Evolutionary conservation across 371 early-diverging fungal genomes (phyloP), one percentile per base, ranked within the genome.

Genomic region (Synchytrium microbalum): DNA sequence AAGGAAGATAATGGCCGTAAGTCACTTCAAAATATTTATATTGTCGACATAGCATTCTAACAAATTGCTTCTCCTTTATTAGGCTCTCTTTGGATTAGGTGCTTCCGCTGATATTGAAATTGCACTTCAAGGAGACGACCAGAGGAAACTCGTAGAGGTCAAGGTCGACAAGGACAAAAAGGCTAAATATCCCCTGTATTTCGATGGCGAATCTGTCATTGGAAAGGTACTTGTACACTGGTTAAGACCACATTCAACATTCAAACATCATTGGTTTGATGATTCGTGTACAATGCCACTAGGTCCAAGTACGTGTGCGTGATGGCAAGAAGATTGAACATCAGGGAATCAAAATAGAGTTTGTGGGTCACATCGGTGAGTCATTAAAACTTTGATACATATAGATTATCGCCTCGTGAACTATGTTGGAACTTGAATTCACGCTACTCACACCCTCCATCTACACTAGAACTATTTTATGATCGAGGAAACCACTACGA

Each of bases 291-390:
- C 31, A 1, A 2, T 19, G 76, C 10, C 24, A 13, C 24, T 56
- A 95, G 95, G 91, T 95, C 23, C 86, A 85, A 46, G 83, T 98
- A 56, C 84, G 91, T 33, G 84, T 93, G 52, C 82, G 84, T 71
- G 93, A 96, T 68, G 95, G 94, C 31, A 93, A 92, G 75, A 85
- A 83, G 63, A 71, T 96, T 54, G 95, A 95, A 73, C 98, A 98
- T 79, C 88, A 95, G 58, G 97, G 97, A 58, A 95, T 98, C 68
- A 94, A 93, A 64, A 89, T 95, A 29, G 95, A 98, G 72, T 94
- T 96, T 70, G 86, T 96, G n/a, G 96, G 96, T 27, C 84, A 88
- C 71, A 94, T 94, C 69, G 92, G 92, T 89, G 84, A 24, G 38
- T 10, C 13, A 33, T 32, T 54, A 27, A 8, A 16, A 24, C 1